Percentiles rank a stretch among this genome's conserved stretches.
Conservation (phyloP, 441 rosid species). For the Populus hybrid region DNA sequence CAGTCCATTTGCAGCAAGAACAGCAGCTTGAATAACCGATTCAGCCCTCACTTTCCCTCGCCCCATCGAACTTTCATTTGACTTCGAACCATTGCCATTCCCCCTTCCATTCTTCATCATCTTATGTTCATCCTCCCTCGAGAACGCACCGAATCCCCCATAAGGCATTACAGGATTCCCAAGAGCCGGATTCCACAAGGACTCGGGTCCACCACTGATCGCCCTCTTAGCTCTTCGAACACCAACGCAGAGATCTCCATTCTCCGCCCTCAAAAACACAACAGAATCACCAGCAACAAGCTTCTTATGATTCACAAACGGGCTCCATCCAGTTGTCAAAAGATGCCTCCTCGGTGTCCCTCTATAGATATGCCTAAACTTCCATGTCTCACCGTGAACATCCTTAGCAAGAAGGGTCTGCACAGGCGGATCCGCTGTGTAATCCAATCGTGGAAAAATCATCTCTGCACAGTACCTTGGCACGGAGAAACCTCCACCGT, state of each 20-base stretch:
- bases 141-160: constrained; percentile 73
- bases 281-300: constrained; percentile 95
- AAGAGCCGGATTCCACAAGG: constrained; percentile 81
- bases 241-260: constrained; percentile 90
- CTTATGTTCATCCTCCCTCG: constrained; percentile 73
- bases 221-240: constrained; percentile 49
- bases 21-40: constrained; percentile 67
- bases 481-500: constrained; percentile 95
- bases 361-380: constrained; percentile 48
- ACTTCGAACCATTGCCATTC: constrained; percentile 40
- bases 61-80: constrained; percentile 27
- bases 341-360: constrained; percentile 80
- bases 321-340: constrained; percentile 96
- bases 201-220: constrained; percentile 44
- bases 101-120: constrained; percentile 64
- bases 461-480: constrained; percentile 97
- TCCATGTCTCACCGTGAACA: constrained; percentile 37
- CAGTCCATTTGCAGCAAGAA: constrained; percentile 57
- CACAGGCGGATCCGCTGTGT: constrained; percentile 88
- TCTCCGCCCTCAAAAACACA: constrained; percentile 78
- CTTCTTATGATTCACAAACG: constrained; percentile 91
- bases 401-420: constrained; percentile 89
- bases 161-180: constrained; percentile 79
- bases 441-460: constrained; percentile 82
- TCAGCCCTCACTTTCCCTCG: constrained; percentile 59